Base-by-base conservation (phyloP, 331 rosid species). In the Cydonia oblonga region DNA sequence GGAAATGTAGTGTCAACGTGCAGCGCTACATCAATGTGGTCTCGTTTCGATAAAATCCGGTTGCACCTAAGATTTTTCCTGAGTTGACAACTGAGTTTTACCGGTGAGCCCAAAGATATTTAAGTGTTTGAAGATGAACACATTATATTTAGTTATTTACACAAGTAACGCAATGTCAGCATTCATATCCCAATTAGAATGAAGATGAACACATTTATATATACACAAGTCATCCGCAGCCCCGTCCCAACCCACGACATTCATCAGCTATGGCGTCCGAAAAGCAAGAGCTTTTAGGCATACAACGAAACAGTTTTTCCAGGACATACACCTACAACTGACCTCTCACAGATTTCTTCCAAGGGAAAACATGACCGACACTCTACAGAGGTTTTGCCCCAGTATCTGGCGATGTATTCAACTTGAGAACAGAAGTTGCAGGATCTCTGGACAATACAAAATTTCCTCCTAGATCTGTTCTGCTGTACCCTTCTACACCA, bases 401-500 rank as follows among this genome's bases (percentile, higher is more conserved):
- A 81, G 66, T 68, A 33, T 77, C 80, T 2, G 76, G 64, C 71
- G 64, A 49, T 56, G 69, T 42, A 9, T 72, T 87, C 79, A 81
- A 71, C 81, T 81, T 77, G 69, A 95, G 81, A 64, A 76, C 69
- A 32, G 90, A 76, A 66, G 78, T 81, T 71, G 82, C 81, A 32
- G 81, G 96, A 66, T 84, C 84, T 72, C 87, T 87, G 54, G 90
- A 91, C 65, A 89, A 57, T 67, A 88, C 28, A 4, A 82, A n/a
- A 82, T 89, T 91, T 76, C 97, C 99, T 20, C 32, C 69, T 12
- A 59, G 65, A 81, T 95, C 97, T 15, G 77, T 72, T 63, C 66
- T 65, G 60, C 78, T 73, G 24, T 71, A 64, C 71, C 68, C 80
- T 38, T 29, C 65, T 74, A 79, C 49, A 66, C 11, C 46, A 75